Evolutionary conservation across 2,329 filamentous ascomycete species (phyloP).

Genomic region (Ascochyta viciae-villosae): DNA sequence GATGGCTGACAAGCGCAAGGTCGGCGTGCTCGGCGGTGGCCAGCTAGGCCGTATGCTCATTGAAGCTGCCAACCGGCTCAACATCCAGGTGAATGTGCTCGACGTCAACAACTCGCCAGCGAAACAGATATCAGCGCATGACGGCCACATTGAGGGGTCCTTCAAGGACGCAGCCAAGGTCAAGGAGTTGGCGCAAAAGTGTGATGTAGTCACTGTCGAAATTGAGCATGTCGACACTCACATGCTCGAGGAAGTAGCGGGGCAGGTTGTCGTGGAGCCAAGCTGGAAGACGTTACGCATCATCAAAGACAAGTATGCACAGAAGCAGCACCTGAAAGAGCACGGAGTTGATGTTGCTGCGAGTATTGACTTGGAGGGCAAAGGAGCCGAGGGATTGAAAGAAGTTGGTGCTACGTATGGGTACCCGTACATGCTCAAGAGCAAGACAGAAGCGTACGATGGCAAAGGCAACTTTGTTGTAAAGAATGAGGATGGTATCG

Average conservation of each 20-base stretch:
- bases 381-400: conserved; percentile 66
- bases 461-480: conserved; percentile 79
- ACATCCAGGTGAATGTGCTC: conserved; percentile 79
- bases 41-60: conserved; percentile 90
- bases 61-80: conserved; percentile 81
- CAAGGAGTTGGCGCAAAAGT: conserved; percentile 75
- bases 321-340: conserved; percentile 79
- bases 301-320: conserved; percentile 92
- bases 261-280: conserved; percentile 72
- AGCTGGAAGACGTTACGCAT: conserved; percentile 85
- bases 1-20: conserved; percentile 44
- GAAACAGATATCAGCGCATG: conserved; percentile 82
- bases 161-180: conserved; percentile 86
- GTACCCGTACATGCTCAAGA: conserved; percentile 92
- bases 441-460: conserved; percentile 88
- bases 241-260: conserved; percentile 81
- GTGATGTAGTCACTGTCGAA: conserved; percentile 87
- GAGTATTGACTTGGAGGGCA: conserved; percentile 70
- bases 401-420: conserved; percentile 71
- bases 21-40: conserved; percentile 53
- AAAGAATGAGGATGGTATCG: conserved; percentile 65
- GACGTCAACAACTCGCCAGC: conserved; percentile 80
- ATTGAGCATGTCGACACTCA: conserved; percentile 96
- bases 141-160: conserved; percentile 79
- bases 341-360: conserved; percentile 75